Conservation (phyloP, 257 asterid species). For the Capsicum rhomboideum region DNA sequence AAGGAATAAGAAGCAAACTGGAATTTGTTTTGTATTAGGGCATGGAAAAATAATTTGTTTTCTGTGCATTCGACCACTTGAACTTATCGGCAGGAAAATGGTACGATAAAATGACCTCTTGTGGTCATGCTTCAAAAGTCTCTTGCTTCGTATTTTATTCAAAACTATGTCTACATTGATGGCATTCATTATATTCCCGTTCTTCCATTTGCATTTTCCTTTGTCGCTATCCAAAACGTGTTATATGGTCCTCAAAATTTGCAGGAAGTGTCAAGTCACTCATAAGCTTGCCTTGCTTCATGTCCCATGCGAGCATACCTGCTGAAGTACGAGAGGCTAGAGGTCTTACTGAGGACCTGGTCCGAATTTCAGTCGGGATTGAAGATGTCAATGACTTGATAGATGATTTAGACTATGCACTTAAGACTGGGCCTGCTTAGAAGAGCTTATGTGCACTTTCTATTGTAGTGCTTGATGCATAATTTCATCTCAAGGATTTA, state of each 20-base stretch:
- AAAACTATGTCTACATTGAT: too few species aligned
- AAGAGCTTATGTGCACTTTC: not conserved
- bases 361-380: constrained; percentile 81
- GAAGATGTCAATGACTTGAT: constrained; percentile 78
- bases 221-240: not conserved
- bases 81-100: not conserved
- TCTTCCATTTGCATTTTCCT: not conserved
- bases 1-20: too few species aligned
- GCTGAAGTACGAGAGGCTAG: constrained; percentile 68
- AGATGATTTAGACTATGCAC: constrained; percentile 64
- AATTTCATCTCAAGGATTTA: not conserved
- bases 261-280: constrained; percentile 91
- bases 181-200: not conserved
- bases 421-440: constrained; percentile 49
- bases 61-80: not conserved
- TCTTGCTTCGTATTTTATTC: too few species aligned
- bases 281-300: constrained; percentile 86
- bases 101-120: too few species aligned
- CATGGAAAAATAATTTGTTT: not conserved
- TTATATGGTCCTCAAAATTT: not conserved
- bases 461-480: not conserved
- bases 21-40: too few species aligned
- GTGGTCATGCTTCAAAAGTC: too few species aligned
- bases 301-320: constrained; percentile 88
- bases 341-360: constrained; percentile 69